Base-by-base conservation (phyloP, 768 basidiomycete genomes). In the Fistulinella prunicolor region DNA sequence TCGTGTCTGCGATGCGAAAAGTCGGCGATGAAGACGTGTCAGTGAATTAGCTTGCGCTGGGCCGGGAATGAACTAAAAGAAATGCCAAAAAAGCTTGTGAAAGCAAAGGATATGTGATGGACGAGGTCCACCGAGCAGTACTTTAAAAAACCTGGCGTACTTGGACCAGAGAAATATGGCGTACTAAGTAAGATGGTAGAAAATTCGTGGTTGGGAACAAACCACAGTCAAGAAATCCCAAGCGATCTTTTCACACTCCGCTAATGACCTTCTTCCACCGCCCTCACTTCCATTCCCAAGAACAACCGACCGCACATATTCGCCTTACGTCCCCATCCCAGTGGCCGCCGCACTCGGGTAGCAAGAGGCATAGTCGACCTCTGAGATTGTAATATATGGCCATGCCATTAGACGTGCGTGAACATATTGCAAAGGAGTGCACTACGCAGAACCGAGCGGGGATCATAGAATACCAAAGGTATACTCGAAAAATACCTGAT, bases 101-200 rank as follows among this genome's bases (percentile, higher is more conserved):
- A 54, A 65, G 56, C 60, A 51, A 59, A 46, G 56, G 63, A 67
- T 66, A 61, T 67, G 42, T 45, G 60, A 54, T 58, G 67, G 65
- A 67, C 47, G 21, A 39, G 10, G 57, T 63, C 65, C 65, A 67
- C 55, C 54, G 50, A 55, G 43, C 2, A 57, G 67, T 67, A 67
- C 63, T 63, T 67, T 69, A 53, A 48, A 47, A 52, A 49, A 36
- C 38, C 67, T 69, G 65, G 67, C 29, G 65, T 65, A 63, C 65
- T 62, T 53, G 49, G 42, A 61, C 65, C 65, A 67, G 65, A 52
- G 55, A 63, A 67, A 67, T 67, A 69, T 39, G 63, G 53, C 56
- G 67, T 57, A 65, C 67, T 67, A 67, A 69, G 65, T 67, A 67
- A 68, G 65, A 60, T 69, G 67, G 51, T 63, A 66, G 58, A 57